A percentile compares a stretch with the other conserved stretches of the same genome.
phyloP scores from a whole-genome alignment of 345 rosid species.

The Lumnitzera racemosa region DNA sequence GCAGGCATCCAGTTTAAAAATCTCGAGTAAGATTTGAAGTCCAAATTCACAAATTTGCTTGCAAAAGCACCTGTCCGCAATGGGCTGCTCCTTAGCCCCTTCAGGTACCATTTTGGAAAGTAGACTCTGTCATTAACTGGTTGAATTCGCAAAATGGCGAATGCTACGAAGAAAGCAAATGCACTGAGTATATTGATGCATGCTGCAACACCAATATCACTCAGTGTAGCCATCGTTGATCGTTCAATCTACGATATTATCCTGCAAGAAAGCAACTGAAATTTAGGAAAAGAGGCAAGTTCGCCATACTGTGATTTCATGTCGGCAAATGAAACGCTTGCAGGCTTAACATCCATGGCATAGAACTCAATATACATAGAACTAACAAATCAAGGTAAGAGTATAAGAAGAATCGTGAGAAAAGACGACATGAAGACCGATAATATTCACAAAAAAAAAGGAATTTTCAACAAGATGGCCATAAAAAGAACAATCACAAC shows the following conservation, averaged over 20 bases:
- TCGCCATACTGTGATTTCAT: no score
- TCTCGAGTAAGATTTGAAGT: conserved; percentile 56
- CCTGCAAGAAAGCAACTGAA: background rate
- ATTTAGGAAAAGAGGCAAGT: no score
- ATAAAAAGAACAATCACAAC: no score
- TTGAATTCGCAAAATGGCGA: conserved; percentile 78
- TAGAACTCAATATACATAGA: no score
- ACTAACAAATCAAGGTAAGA: no score
- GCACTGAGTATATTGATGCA: conserved; percentile 75
- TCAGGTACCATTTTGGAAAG: conserved; percentile 92
- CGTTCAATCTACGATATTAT: background rate
- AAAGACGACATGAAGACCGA: no score
- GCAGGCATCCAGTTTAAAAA: conserved; percentile 93
- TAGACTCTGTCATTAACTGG: conserved; percentile 89
- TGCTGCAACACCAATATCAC: conserved; percentile 78
- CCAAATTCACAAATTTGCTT: conserved; percentile 69
- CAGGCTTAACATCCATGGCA: no score
- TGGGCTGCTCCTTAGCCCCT: conserved; percentile 70
- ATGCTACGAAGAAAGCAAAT: conserved; percentile 62
- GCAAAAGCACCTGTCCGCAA: conserved; percentile 40
- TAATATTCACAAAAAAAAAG: no score
- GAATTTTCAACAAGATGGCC: no score
- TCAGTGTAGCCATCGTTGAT: conserved; percentile 62
- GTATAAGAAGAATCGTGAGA: no score
- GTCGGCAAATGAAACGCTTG: no score